phyloP scores from a whole-genome alignment of 208 protist species.

The Leishmania mexicana region DNA sequence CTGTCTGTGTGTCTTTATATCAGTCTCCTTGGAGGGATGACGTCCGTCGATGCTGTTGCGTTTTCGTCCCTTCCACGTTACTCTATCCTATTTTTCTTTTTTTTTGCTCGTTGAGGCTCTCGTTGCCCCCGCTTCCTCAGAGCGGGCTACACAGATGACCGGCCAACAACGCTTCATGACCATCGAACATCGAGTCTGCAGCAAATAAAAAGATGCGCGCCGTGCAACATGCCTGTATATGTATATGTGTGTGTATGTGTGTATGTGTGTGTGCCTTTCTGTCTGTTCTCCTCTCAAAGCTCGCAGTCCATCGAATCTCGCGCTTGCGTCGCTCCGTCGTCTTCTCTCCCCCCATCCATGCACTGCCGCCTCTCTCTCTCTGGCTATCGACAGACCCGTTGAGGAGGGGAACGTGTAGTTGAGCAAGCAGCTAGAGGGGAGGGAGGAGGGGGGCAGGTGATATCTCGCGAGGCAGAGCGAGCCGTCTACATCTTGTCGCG shows the following conservation, averaged over 20 bases:
- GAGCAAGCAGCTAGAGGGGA: too few relatives aligned
- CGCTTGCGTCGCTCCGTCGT: conserved; percentile 1
- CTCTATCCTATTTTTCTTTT: not conserved
- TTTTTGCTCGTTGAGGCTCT: not conserved
- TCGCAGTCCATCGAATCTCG: not conserved
- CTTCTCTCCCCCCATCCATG: conserved; percentile 1
- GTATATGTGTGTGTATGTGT: not conserved
- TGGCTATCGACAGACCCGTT: not conserved
- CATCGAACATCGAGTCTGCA: not conserved
- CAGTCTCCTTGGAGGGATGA: not conserved
- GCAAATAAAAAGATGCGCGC: not conserved
- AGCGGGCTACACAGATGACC: too few relatives aligned
- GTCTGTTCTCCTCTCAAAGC: not conserved
- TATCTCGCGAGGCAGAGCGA: not conserved
- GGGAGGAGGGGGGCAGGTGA: not conserved
- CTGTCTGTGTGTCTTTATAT: not conserved
- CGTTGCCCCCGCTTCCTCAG: not conserved
- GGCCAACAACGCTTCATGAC: not conserved
- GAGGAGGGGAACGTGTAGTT: too few relatives aligned
- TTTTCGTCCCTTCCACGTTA: not conserved
- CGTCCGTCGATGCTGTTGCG: not conserved
- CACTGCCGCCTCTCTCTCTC: not conserved
- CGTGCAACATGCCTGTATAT: not conserved
- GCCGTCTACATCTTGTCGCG: not conserved
- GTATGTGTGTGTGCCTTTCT: not conserved